These are phyloP conservation scores for Pseudogymnoascus sp. DNA, from an alignment of 2,329 filamentous ascomycete species.

Conservation along the genomic window DNA sequence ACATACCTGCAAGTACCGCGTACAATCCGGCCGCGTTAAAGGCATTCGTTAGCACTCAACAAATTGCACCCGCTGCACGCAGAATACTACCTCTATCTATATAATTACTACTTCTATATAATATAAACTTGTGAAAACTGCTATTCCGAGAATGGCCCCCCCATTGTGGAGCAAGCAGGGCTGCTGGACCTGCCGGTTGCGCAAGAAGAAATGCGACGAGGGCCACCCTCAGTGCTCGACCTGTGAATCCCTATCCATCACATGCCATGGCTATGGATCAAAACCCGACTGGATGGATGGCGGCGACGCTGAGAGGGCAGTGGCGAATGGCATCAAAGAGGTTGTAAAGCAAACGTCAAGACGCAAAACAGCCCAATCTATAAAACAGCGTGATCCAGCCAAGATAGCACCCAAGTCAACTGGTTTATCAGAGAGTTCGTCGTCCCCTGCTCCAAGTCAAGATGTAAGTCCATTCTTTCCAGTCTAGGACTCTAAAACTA, in stretches of 20 bases:
- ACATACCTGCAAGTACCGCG: neutral
- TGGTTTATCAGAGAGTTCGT: slow-evolving; percentile 9
- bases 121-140: neutral
- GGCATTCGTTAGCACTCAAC: neutral
- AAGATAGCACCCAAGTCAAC: slow-evolving; percentile 17
- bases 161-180: slow-evolving; percentile 30
- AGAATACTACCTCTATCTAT: neutral
- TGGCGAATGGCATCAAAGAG: slow-evolving; percentile 45
- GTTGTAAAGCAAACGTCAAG: slow-evolving; percentile 40
- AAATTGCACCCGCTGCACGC: neutral
- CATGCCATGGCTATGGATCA: slow-evolving; percentile 43
- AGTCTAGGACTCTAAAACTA: neutral
- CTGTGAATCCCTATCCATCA: slow-evolving; percentile 50
- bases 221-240: slow-evolving; percentile 49
- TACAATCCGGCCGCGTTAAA: neutral
- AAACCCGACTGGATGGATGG: slow-evolving; percentile 23
- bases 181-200: slow-evolving; percentile 57
- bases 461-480: slow-evolving; percentile 7
- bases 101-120: neutral
- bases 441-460: slow-evolving; percentile 10
- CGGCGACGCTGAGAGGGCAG: slow-evolving; percentile 34
- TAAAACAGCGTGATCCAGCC: slow-evolving; percentile 10
- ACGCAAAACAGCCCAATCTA: slow-evolving; percentile 34
- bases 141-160: slow-evolving; percentile 13
- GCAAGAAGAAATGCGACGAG: slow-evolving; percentile 60